Conservation (phyloP, 345 rosid species). For the Ceriops zippeliana region DNA sequence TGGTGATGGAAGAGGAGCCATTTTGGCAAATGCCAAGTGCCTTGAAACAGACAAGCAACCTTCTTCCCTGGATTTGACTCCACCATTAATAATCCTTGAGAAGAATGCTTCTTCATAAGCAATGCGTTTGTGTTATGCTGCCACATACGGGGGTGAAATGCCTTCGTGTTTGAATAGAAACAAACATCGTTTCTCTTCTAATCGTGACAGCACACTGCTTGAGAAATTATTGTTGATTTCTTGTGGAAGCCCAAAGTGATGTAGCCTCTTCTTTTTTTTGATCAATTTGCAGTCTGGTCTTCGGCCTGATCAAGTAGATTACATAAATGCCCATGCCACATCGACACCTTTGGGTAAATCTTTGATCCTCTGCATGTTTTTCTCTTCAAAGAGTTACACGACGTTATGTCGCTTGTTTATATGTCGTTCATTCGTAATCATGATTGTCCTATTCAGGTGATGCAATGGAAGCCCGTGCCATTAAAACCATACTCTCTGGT, state of each 20-base stretch:
- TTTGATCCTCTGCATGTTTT: slow-evolving; percentile 11
- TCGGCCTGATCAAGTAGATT: slow-evolving; percentile 71
- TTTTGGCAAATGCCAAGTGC: slow-evolving; percentile 86
- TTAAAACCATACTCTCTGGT: slow-evolving; percentile 59
- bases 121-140: background rate
- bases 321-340: slow-evolving; percentile 91
- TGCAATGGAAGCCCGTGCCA: slow-evolving; percentile 76
- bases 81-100: background rate
- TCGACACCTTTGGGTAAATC: slow-evolving; percentile 82
- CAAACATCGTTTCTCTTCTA: background rate
- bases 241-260: background rate
- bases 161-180: background rate
- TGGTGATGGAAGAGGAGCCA: slow-evolving; percentile 83
- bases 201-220: background rate
- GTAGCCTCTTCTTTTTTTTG: slow-evolving; percentile 13
- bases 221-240: background rate
- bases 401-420: background rate
- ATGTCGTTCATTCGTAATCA: slow-evolving; percentile 3
- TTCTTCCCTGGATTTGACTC: background rate
- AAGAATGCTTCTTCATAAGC: background rate
- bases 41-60: slow-evolving; percentile 49
- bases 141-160: background rate
- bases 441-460: slow-evolving; percentile 53
- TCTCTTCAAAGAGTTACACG: background rate
- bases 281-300: slow-evolving; percentile 61